Conservation (phyloP, 192 early-diverging fungal genomes). For the Diversispora epigaea region DNA sequence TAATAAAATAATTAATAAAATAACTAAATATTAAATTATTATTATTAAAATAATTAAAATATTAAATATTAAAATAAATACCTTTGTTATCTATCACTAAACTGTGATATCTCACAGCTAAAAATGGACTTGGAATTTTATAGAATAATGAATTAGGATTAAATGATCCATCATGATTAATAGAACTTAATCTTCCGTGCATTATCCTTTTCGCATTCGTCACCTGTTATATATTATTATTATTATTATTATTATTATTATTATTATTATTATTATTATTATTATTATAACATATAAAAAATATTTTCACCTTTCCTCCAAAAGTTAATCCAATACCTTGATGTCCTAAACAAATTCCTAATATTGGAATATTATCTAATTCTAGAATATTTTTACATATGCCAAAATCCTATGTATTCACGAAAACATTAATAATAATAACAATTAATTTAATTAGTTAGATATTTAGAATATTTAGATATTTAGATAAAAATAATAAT, state of each 20-base stretch:
- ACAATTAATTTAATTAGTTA: neutral
- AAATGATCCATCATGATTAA: constrained; percentile 41
- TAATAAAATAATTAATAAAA: neutral
- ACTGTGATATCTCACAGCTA: constrained; percentile 89
- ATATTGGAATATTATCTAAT: constrained; percentile 60
- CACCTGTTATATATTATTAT: too few relatives aligned
- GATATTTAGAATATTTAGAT: too few relatives aligned
- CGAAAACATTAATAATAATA: neutral
- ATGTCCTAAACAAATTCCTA: constrained; percentile 94
- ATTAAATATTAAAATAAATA: constrained; percentile 31
- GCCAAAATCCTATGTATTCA: constrained; percentile 71
- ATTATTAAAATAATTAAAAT: too few relatives aligned
- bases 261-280: too few relatives aligned
- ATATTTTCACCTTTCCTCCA: constrained; percentile 62
- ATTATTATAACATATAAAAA: too few relatives aligned
- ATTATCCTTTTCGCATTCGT: constrained; percentile 66
- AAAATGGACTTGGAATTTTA: constrained; percentile 62
- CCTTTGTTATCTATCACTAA: constrained; percentile 65
- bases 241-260: too few relatives aligned
- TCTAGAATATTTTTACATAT: constrained; percentile 64
- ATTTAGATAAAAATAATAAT: too few relatives aligned
- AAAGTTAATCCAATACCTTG: constrained; percentile 78
- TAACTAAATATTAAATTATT: too few relatives aligned
- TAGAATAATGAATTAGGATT: constrained; percentile 51
- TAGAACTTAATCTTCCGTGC: constrained; percentile 76